Evolutionary conservation across 75 land plant species (phyloP), one percentile per base, ranked within the genome.

Genomic region (Sequoiadendron giganteum): DNA sequence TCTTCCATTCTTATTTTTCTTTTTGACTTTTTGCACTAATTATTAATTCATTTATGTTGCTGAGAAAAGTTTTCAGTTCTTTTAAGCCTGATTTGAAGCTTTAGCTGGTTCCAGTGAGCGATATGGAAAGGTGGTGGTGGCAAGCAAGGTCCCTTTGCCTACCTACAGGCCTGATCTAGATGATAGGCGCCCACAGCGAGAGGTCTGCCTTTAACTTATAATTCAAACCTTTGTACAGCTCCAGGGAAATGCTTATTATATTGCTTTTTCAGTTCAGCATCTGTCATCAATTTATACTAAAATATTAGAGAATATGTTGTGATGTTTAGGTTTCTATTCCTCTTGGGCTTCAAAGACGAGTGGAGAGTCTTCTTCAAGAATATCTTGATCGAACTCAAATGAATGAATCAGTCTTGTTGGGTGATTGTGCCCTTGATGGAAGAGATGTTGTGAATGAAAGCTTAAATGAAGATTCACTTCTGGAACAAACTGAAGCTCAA

Each of bases 81-180:
- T 43, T 82, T n/a, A 45, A 82, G 15, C 30, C 52, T 82, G 84
- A 82, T 25, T 2, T 82, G 84, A 82, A 82, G 47, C 43, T 25
- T 45, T 10, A 28, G 49, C 49, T 82, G 54, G 47, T 82, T 25
- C 28, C 49, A 96, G 97, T 90, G 94, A 96, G 88, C 56, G 94
- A 58, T 98, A 96, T 93, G 95, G 95, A 1, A 98, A 97, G 88
- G 97, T 94, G 77, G 92, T 98, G 61, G 99, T 95, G 88, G 95
- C 93, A n/a, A 98, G 99, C 91, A 98, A 97, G 92, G 91, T 91
- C 83, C 99, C 99, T 55, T 91, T 98, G 88, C 97, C 99, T 8
- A 95, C 95, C 91, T 98, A 98, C 85, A 91, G 99, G 86, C 97
- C 99, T 38, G 99, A 98, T 91, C 91, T 98, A 87, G 99, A 98